Conservation (phyloP, 306 rosid species). For the Styphnolobium japonicum region DNA sequence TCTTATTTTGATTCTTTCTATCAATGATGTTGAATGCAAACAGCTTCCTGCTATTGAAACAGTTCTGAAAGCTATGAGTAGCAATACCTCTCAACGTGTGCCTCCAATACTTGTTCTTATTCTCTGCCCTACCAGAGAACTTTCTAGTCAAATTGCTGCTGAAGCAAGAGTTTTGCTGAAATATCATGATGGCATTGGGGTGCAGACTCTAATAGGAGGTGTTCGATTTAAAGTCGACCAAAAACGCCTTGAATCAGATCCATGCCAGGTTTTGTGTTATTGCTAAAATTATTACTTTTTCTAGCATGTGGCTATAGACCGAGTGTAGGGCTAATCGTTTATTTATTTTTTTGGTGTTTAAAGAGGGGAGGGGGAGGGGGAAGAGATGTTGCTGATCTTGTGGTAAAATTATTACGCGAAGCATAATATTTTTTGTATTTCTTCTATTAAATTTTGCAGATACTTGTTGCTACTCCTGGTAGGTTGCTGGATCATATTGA, state of each 20-base stretch:
- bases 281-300: conserved; percentile 15
- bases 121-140: conserved; percentile 96
- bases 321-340: not conserved
- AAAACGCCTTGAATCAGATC: conserved; percentile 79
- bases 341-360: not conserved
- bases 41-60: conserved; percentile 99
- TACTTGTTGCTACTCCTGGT: conserved; percentile 94
- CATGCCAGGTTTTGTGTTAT: conserved; percentile 71
- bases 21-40: conserved; percentile 49
- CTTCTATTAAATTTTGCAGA: conserved; percentile 46
- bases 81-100: conserved; percentile 52
- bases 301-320: not conserved
- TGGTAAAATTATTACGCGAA: not conserved
- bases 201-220: conserved; percentile 91
- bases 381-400: conserved; percentile 3
- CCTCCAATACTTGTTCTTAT: conserved; percentile 74
- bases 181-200: conserved; percentile 76
- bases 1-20: conserved; percentile 9
- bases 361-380: not conserved
- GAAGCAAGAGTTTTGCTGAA: conserved; percentile 74
- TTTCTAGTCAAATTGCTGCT: conserved; percentile 89
- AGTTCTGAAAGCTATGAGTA: conserved; percentile 70
- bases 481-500: conserved; percentile 93
- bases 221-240: conserved; percentile 85
- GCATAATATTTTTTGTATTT: conserved; percentile 7